phyloP scores from a whole-genome alignment of 1,284 basidiomycete species.

The Ganoderma boninense region DNA sequence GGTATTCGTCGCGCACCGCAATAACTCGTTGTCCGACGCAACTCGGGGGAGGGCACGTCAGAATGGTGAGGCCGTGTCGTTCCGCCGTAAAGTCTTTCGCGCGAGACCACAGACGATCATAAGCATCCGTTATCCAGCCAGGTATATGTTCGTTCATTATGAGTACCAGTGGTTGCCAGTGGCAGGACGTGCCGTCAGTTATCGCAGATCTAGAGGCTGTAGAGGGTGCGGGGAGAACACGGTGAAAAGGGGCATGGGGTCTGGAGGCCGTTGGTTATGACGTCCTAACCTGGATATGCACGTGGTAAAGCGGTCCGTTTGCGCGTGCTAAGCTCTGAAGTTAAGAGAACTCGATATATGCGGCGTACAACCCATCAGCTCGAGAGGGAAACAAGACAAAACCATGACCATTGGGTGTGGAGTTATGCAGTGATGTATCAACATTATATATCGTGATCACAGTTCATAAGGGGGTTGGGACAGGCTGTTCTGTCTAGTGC shows the following conservation, averaged over 20 bases:
- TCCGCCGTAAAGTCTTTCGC: not conserved
- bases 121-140: not conserved
- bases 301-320: too few species aligned
- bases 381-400: too few species aligned
- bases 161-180: not conserved
- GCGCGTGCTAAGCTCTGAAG: too few species aligned
- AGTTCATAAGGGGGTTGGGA: too few species aligned
- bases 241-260: not conserved
- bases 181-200: not conserved
- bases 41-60: not conserved
- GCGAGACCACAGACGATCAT: not conserved
- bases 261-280: too few species aligned
- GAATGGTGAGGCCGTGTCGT: not conserved
- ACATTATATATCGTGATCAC: too few species aligned
- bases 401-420: too few species aligned
- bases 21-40: not conserved
- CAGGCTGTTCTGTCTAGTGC: too few species aligned
- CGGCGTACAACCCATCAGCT: too few species aligned
- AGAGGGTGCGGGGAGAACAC: not conserved
- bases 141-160: not conserved
- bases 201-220: not conserved
- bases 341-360: too few species aligned
- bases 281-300: too few species aligned
- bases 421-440: too few species aligned
- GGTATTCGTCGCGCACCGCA: not conserved